phyloP scores from a whole-genome alignment of 116 monocot genomes.

The Papilionanthe hybrid region DNA sequence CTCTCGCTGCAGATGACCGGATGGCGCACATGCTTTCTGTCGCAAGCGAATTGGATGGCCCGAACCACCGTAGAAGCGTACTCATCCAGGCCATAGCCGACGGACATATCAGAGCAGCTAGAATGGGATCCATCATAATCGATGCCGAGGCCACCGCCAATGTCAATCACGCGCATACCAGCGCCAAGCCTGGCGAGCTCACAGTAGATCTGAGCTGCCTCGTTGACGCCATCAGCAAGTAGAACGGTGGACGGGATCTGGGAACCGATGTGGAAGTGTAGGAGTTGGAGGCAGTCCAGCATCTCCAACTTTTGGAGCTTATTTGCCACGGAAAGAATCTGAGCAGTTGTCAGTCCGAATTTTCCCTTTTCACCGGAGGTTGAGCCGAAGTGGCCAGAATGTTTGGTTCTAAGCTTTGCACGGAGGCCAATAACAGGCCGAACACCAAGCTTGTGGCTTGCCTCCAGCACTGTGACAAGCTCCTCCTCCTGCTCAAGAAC shows the following conservation, averaged over 20 bases:
- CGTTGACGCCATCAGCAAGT: conserved; percentile 64
- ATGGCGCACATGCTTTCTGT: conserved; percentile 60
- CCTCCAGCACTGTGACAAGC: conserved; percentile 67
- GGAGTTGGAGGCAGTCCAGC: conserved; percentile 95
- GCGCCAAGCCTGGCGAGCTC: conserved; percentile 81
- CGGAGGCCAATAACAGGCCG: conserved; percentile 87
- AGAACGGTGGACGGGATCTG: conserved; percentile 80
- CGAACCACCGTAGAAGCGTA: conserved; percentile 69
- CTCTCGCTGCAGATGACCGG: conserved; percentile 95
- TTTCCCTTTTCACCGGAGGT: conserved; percentile 97
- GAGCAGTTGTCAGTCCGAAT: conserved; percentile 75
- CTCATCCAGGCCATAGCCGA: conserved; percentile 73
- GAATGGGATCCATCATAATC: conserved; percentile 86
- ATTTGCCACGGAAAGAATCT: conserved; percentile 67
- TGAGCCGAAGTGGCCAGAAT: conserved; percentile 92
- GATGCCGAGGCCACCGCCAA: conserved; percentile 88
- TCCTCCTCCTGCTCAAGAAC: conserved; percentile 97
- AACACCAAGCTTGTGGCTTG: conserved; percentile 52
- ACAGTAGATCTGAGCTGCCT: conserved; percentile 92
- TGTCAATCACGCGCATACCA: conserved; percentile 73
- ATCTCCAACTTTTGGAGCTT: conserved; percentile 60
- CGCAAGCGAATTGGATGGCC: conserved; percentile 56
- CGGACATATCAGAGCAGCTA: conserved; percentile 70
- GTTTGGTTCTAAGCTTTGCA: conserved; percentile 93
- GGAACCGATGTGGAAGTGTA: conserved; percentile 98